A percentile compares a stretch with the other conserved stretches of the same genome.
Evolutionary conservation across 495 filamentous ascomycete species (phyloP).

Genomic region (Neurospora discreta): DNA sequence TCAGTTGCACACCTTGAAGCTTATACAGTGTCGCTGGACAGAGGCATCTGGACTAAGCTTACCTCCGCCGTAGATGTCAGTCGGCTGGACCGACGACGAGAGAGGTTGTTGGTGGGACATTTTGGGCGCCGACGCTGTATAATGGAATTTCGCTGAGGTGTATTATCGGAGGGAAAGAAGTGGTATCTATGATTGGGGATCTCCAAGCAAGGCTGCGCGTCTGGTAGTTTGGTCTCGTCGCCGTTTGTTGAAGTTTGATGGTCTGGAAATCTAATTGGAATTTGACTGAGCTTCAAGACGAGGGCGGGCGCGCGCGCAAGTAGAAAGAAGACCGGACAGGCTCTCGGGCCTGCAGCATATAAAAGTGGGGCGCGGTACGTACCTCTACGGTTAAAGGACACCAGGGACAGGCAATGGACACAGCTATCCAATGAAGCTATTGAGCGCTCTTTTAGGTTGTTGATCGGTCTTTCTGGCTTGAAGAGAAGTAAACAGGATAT

Average conservation of each 20-base stretch:
- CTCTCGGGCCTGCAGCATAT: not conserved
- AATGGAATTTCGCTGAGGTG: not conserved
- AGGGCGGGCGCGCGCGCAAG: not conserved
- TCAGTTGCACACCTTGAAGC: not conserved
- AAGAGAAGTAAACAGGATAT: not conserved
- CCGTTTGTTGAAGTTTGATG: not conserved
- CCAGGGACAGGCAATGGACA: not conserved
- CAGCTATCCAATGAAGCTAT: not conserved
- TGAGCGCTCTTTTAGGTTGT: not conserved
- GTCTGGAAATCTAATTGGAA: not conserved
- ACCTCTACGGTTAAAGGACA: not conserved
- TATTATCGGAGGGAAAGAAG: not conserved
- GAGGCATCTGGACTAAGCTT: conserved; percentile 18
- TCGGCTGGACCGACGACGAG: conserved; percentile 36
- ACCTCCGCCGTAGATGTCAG: conserved; percentile 77
- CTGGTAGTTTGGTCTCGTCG: not conserved
- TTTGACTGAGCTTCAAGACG: not conserved
- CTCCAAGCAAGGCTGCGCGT: not conserved
- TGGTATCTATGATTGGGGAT: not conserved
- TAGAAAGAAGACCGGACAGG: not conserved
- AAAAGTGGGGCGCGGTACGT: not conserved
- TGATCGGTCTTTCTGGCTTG: not conserved
- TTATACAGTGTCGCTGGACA: conserved; percentile 6
- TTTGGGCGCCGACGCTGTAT: not conserved
- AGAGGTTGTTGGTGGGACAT: conserved; percentile 26